Evolutionary conservation across 371 early-diverging fungal species (phyloP).

Genomic region (Phascolomyces articulosus): DNA sequence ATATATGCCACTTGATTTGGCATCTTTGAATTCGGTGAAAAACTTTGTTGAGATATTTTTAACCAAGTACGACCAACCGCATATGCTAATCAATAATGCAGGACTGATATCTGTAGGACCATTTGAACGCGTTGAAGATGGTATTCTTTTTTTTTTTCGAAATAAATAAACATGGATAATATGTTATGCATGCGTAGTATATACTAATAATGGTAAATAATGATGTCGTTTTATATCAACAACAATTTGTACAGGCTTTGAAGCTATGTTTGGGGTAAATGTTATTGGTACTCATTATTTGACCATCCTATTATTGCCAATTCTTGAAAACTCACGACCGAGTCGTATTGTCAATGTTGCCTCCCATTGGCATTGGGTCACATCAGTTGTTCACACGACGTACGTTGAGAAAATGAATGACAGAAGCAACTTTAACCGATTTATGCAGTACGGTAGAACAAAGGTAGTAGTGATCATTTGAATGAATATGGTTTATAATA

Average conservation of each 20-base stretch:
- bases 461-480: conserved; percentile 9
- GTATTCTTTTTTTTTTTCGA: conserved; percentile 9
- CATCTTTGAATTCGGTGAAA: conserved; percentile 56
- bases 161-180: no score
- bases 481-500: no score
- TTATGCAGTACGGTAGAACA: conserved; percentile 22
- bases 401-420: conserved; percentile 44
- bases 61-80: conserved; percentile 44
- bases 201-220: no score
- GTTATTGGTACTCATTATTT: conserved; percentile 83
- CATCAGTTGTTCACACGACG: conserved; percentile 20
- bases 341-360: conserved; percentile 63
- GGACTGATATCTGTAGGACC: conserved; percentile 73
- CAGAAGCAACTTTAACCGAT: conserved; percentile 27
- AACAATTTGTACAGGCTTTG: conserved; percentile 16
- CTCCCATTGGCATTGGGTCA: conserved; percentile 41
- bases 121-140: conserved; percentile 63
- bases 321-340: conserved; percentile 53
- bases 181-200: no score
- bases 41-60: conserved; percentile 58
- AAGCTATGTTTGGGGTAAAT: conserved; percentile 56
- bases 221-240: no score
- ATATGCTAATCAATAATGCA: conserved; percentile 69
- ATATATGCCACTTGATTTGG: conserved; percentile 61
- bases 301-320: conserved; percentile 64